These are phyloP conservation scores for Mortierella claussenii DNA, from an alignment of 192 early-diverging fungal genomes.

Conservation along the genomic window DNA sequence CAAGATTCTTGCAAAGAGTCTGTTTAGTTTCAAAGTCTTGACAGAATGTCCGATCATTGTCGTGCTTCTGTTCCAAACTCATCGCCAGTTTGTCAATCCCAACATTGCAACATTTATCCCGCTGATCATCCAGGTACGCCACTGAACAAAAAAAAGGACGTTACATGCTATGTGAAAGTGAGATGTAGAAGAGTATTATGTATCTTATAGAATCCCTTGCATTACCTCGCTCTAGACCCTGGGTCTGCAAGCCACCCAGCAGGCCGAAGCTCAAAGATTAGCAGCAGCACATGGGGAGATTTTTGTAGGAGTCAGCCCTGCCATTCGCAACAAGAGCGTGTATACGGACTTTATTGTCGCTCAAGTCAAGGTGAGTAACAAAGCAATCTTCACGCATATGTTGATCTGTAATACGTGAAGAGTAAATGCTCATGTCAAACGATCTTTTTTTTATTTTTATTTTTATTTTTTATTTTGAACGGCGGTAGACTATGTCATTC, in stretches of 20 bases:
- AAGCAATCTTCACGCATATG: too few species aligned
- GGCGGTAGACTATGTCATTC: conserved; percentile 89
- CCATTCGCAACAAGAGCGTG: conserved; percentile 75
- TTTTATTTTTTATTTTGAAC: conserved; percentile 3
- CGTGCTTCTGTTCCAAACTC: conserved; percentile 92
- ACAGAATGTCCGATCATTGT: conserved; percentile 99
- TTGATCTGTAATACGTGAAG: too few species aligned
- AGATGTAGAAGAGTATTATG: neutral
- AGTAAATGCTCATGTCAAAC: neutral
- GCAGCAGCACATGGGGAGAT: conserved; percentile 66
- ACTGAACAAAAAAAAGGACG: too few species aligned
- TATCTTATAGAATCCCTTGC: neutral
- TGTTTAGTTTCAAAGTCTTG: conserved; percentile 96
- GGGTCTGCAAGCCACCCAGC: conserved; percentile 64
- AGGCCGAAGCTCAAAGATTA: conserved; percentile 61
- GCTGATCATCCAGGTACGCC: conserved; percentile 80
- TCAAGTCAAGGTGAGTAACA: conserved; percentile 85
- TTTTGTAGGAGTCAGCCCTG: conserved; percentile 83
- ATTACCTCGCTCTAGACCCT: conserved; percentile 56
- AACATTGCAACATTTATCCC: conserved; percentile 91
- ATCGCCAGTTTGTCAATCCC: conserved; percentile 80
- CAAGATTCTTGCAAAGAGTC: conserved; percentile 76
- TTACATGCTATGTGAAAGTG: neutral
- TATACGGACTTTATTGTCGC: conserved; percentile 93
- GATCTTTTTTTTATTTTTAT: neutral